Percentiles rank a stretch among this genome's conserved stretches.
phyloP scores from a whole-genome alignment of 2,329 filamentous ascomycete species.

The Xenosphaeropsis pyriputrescens region DNA sequence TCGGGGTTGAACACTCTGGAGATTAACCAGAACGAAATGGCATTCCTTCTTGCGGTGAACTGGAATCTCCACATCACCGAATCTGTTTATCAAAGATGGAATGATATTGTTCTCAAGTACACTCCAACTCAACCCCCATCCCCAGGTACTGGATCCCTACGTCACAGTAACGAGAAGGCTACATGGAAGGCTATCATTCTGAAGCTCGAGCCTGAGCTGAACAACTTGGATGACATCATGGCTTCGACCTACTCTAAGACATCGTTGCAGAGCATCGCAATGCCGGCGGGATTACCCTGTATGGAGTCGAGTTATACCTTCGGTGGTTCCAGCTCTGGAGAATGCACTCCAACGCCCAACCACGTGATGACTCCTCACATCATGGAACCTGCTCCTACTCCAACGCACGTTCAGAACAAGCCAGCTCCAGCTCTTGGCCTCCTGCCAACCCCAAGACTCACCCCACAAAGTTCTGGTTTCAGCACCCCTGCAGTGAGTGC shows the following conservation, averaged over 20 bases:
- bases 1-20: constrained; percentile 86
- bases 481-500: constrained; percentile 46
- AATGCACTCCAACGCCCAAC: constrained; percentile 26
- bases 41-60: constrained; percentile 76
- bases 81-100: constrained; percentile 81
- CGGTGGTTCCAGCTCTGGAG: constrained; percentile 21
- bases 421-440: constrained; percentile 37
- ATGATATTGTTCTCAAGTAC: constrained; percentile 77
- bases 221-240: constrained; percentile 40
- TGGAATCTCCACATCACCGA: constrained; percentile 95
- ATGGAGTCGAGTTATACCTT: constrained; percentile 21
- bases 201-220: constrained; percentile 38
- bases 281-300: constrained; percentile 17
- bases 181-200: constrained; percentile 46
- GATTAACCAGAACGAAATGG: constrained; percentile 94
- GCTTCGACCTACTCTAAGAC: constrained; percentile 13
- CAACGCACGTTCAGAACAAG: constrained; percentile 28
- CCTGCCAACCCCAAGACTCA: constrained; percentile 42
- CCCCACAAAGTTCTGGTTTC: constrained; percentile 37
- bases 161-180: constrained; percentile 11
- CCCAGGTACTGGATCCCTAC: constrained; percentile 22
- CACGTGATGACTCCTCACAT: constrained; percentile 24
- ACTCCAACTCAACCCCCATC: constrained; percentile 42
- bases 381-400: constrained; percentile 33
- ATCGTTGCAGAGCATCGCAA: constrained; percentile 8